These are phyloP conservation scores for Globisporangium irregulare DNA, from an alignment of 352 stramenopile species.

Conservation along the genomic window DNA sequence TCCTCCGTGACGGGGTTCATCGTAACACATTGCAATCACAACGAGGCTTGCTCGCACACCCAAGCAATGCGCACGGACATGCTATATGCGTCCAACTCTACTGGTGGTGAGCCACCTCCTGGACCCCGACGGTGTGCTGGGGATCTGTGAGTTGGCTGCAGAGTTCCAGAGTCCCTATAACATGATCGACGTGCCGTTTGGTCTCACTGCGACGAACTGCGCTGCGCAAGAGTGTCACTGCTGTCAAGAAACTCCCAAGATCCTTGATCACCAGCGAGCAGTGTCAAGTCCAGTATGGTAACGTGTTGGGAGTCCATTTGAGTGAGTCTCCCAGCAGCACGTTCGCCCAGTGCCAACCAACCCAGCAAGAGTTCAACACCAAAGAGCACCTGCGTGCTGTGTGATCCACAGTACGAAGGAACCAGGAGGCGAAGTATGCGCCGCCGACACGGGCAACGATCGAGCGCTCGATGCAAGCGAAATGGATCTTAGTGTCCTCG, in stretches of 20 bases:
- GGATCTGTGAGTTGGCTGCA: not conserved
- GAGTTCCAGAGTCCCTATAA: not conserved
- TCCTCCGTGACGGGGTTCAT: not conserved
- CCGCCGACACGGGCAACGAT: not conserved
- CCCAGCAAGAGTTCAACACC: not conserved
- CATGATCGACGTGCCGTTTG: not conserved
- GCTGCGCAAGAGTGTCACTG: not conserved
- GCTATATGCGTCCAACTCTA: not conserved
- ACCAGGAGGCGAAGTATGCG: too few species aligned
- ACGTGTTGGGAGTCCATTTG: not conserved
- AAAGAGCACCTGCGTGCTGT: not conserved
- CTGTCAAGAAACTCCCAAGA: not conserved
- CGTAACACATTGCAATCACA: not conserved
- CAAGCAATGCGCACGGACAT: not conserved
- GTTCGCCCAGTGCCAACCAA: not conserved
- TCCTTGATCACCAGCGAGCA: not conserved
- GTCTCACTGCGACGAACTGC: not conserved
- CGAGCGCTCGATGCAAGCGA: not conserved
- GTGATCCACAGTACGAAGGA: too few species aligned
- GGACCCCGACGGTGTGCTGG: not conserved
- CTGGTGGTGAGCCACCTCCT: not conserved
- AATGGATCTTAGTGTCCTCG: not conserved
- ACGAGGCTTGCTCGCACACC: not conserved
- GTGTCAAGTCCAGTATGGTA: not conserved
- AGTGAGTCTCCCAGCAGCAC: not conserved